Evolutionary conservation across 805 yeast genomes (phyloP).

Genomic region (Blastobotrys peoriensis): DNA sequence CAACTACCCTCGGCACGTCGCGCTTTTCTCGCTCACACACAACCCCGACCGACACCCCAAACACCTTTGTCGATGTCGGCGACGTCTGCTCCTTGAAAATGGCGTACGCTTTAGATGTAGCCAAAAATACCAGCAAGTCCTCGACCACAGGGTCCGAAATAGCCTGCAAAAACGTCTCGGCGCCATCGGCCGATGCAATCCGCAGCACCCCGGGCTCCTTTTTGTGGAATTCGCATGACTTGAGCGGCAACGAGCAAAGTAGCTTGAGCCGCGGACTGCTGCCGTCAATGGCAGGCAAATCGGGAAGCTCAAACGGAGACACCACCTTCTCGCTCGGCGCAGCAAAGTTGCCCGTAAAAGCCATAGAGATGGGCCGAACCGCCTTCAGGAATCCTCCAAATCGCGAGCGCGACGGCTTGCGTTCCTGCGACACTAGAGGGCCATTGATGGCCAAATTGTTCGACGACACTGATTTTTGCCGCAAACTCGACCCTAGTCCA

Average conservation of each 20-base stretch:
- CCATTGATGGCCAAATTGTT: slow-evolving; percentile 1
- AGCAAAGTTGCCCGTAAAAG: slow-evolving; percentile 21
- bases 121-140: slow-evolving; percentile 56
- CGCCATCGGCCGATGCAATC: slow-evolving; percentile 35
- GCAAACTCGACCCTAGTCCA: not conserved
- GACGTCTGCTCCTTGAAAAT: slow-evolving; percentile 11
- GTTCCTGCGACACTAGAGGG: slow-evolving; percentile 8
- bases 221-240: not conserved
- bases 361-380: slow-evolving; percentile 37
- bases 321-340: slow-evolving; percentile 39
- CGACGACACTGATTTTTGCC: slow-evolving; percentile 8
- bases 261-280: slow-evolving; percentile 45
- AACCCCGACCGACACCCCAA: slow-evolving; percentile 78
- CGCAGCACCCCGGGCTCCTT: not conserved
- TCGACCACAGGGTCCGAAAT: slow-evolving; percentile 52
- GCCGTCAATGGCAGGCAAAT: slow-evolving; percentile 33
- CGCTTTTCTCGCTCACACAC: slow-evolving; percentile 68
- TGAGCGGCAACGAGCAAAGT: slow-evolving; percentile 24
- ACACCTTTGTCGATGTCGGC: slow-evolving; percentile 44
- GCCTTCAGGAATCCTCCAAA: slow-evolving; percentile 35
- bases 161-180: slow-evolving; percentile 65
- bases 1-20: slow-evolving; percentile 59
- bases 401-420: slow-evolving; percentile 24
- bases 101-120: slow-evolving; percentile 23
- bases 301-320: slow-evolving; percentile 55